These are phyloP conservation scores for Starmera dryadoides DNA, from an alignment of 805 yeast species.

Conservation along the genomic window DNA sequence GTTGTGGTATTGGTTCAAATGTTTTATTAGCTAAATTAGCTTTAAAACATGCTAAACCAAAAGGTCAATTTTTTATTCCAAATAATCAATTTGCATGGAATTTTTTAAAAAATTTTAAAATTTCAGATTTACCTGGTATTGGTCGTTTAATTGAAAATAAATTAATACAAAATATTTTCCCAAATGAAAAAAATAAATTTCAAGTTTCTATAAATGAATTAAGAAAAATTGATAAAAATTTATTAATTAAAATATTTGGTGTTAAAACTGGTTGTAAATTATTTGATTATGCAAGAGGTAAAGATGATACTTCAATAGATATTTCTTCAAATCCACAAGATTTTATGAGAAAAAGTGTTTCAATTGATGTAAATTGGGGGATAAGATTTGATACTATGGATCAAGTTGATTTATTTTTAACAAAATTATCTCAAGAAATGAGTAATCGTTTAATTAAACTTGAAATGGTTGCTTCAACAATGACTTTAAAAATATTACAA, in stretches of 20 bases:
- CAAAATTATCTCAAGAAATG: conserved; percentile 53
- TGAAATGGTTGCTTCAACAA: conserved; percentile 42
- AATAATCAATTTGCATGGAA: conserved; percentile 27
- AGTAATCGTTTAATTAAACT: conserved; percentile 40
- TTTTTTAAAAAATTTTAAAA: conserved; percentile 20
- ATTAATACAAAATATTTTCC: conserved; percentile 28
- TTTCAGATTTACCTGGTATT: conserved; percentile 51
- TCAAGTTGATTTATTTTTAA: conserved; percentile 61
- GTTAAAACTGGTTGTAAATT: conserved; percentile 62
- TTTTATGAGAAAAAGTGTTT: conserved; percentile 64
- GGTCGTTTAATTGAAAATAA: conserved; percentile 46
- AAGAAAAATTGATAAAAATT: conserved; percentile 22
- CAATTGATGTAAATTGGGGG: conserved; percentile 90
- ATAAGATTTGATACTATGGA: conserved; percentile 56
- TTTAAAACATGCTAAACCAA: conserved; percentile 70
- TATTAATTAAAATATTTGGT: conserved; percentile 50
- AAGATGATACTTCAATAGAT: conserved; percentile 55
- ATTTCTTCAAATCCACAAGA: conserved; percentile 41
- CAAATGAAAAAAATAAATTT: not conserved
- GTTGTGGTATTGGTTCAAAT: conserved; percentile 73
- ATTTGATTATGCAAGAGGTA: conserved; percentile 53
- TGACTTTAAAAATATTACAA: conserved; percentile 60
- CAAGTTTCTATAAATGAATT: conserved; percentile 27
- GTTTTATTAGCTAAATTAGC: conserved; percentile 76
- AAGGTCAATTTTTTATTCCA: conserved; percentile 44